Conservation (phyloP, 75 land plant species). For the Azolla pinnata region DNA sequence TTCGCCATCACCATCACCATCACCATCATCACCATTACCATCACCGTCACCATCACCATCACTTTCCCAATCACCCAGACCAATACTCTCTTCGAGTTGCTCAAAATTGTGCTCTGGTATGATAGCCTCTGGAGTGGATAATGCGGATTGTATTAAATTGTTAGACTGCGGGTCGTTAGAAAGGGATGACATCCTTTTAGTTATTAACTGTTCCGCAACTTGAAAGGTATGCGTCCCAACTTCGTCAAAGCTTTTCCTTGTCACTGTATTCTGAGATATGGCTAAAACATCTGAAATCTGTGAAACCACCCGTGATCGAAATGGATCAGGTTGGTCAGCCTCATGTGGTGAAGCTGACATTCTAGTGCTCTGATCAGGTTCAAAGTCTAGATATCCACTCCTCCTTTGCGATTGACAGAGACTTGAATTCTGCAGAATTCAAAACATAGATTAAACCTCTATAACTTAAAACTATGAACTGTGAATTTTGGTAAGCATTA, state of each 20-base stretch:
- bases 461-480: constrained; percentile 1
- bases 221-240: constrained; percentile 3
- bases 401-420: background rate
- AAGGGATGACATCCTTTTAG: constrained; percentile 8
- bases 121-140: constrained; percentile 2
- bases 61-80: constrained; percentile 34
- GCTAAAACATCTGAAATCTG: constrained; percentile 4
- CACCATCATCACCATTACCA: constrained; percentile 18
- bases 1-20: constrained; percentile 21
- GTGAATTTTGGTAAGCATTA: background rate
- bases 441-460: background rate
- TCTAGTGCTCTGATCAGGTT: background rate
- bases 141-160: constrained; percentile 5
- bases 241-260: constrained; percentile 3
- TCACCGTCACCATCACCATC: constrained; percentile 25
- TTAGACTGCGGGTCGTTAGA: background rate
- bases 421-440: constrained; percentile 6
- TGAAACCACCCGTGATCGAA: background rate
- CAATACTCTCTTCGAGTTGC: constrained; percentile 18
- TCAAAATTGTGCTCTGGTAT: constrained; percentile 8
- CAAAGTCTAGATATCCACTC: background rate
- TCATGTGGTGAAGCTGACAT: background rate
- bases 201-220: constrained; percentile 6
- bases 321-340: background rate
- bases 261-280: constrained; percentile 9